Conservation (phyloP, 2,329 filamentous ascomycete species). For the Phaeomoniella chlamydospora region DNA sequence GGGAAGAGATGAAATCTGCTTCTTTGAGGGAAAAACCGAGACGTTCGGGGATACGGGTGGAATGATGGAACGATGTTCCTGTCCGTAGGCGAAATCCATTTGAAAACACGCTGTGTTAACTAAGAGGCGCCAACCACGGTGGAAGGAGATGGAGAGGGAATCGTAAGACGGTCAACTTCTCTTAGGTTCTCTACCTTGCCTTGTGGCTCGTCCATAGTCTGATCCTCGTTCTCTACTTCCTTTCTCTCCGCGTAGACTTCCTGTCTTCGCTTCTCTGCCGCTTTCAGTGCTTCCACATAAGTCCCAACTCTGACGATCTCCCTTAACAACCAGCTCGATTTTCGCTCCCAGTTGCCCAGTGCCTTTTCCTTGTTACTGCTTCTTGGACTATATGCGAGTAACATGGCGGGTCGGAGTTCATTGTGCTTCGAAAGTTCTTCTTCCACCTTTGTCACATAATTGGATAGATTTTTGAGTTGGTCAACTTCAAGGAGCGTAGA, state of each 20-base stretch:
- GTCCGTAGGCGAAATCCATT: too few species aligned
- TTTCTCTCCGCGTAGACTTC: constrained; percentile 44
- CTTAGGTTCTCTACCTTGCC: too few species aligned
- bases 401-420: constrained; percentile 71
- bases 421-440: constrained; percentile 78
- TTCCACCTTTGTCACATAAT: constrained; percentile 76
- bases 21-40: too few species aligned
- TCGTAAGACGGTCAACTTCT: too few species aligned
- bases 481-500: constrained; percentile 65
- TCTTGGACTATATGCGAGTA: constrained; percentile 75
- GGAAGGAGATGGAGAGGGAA: too few species aligned
- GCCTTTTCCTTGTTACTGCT: constrained; percentile 69
- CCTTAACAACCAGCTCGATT: constrained; percentile 76
- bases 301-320: constrained; percentile 96
- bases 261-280: constrained; percentile 54
- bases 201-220: too few species aligned
- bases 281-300: constrained; percentile 73
- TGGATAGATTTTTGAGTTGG: constrained; percentile 59
- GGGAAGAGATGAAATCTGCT: too few species aligned
- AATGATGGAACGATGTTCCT: too few species aligned
- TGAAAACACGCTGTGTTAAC: too few species aligned
- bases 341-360: constrained; percentile 94
- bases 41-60: too few species aligned
- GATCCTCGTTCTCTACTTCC: constrained; percentile 10
- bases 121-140: too few species aligned